phyloP scores from a whole-genome alignment of 2,329 filamentous ascomycete genomes.

The Penicillium digitatum region DNA sequence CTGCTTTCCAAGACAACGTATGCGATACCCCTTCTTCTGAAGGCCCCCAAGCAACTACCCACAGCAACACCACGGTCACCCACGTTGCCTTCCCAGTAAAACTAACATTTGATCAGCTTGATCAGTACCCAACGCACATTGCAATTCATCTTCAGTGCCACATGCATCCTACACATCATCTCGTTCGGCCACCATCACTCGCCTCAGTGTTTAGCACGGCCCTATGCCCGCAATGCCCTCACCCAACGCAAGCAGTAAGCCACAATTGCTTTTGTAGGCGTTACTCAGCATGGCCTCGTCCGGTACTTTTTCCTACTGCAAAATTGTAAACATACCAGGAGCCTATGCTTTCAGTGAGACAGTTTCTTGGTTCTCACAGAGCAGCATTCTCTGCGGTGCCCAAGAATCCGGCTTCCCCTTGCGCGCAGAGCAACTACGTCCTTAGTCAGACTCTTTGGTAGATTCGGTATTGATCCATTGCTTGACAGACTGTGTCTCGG shows the following conservation, averaged over 20 bases:
- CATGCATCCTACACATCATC: not conserved
- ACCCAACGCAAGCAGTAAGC: not conserved
- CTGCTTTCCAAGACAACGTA: not conserved
- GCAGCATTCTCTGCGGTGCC: not conserved
- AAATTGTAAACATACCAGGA: not conserved
- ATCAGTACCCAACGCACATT: not conserved
- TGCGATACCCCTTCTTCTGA: not conserved
- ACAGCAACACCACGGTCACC: not conserved
- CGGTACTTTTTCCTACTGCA: not conserved
- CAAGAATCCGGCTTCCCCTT: not conserved
- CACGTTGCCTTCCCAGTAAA: not conserved
- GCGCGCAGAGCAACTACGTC: slow-evolving; percentile 1
- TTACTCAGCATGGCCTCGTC: not conserved
- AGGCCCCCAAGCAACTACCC: not conserved
- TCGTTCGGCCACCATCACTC: not conserved
- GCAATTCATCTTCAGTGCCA: too few relatives aligned
- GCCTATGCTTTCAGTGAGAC: not conserved
- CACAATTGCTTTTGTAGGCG: not conserved
- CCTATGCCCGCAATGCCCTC: not conserved
- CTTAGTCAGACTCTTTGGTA: not conserved
- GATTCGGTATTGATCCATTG: not conserved
- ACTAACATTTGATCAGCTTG: not conserved
- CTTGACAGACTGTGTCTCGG: not conserved
- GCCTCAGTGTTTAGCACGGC: not conserved
- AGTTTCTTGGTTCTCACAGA: not conserved